A percentile compares a stretch with the other conserved stretches of the same genome.
These are phyloP conservation scores for Tolypocladium pustulatum DNA, from an alignment of 2,329 filamentous ascomycete species.

Conservation along the genomic window DNA sequence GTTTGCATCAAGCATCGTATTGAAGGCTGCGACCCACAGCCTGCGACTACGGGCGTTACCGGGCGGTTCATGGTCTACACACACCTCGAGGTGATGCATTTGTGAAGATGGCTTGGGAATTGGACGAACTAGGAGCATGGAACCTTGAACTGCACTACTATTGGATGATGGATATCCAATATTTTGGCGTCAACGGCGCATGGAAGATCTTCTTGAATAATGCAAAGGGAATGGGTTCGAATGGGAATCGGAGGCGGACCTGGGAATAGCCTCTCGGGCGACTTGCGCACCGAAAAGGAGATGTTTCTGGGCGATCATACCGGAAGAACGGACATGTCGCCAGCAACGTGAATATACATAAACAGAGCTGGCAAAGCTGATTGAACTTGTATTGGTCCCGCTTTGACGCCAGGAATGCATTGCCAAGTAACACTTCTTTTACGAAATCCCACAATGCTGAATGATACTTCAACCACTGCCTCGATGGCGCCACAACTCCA, in stretches of 20 bases:
- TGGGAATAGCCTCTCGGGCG: background rate
- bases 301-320: background rate
- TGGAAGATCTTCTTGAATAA: background rate
- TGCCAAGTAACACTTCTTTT: background rate
- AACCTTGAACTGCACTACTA: background rate
- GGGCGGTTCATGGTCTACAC: background rate
- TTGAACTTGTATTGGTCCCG: background rate
- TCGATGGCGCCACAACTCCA: constrained; percentile 9
- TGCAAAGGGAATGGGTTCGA: background rate
- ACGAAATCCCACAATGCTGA: background rate
- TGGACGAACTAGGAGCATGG: background rate
- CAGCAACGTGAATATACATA: background rate
- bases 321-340: background rate
- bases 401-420: background rate
- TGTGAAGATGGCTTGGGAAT: background rate
- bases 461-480: background rate
- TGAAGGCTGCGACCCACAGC: background rate
- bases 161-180: background rate
- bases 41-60: background rate
- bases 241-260: background rate
- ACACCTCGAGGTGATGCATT: background rate
- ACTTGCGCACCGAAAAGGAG: background rate
- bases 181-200: background rate
- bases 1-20: background rate
- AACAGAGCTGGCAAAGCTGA: background rate